These are phyloP conservation scores for Przewalskia tangutica DNA, from an alignment of 257 asterid genomes.

Conservation along the genomic window DNA sequence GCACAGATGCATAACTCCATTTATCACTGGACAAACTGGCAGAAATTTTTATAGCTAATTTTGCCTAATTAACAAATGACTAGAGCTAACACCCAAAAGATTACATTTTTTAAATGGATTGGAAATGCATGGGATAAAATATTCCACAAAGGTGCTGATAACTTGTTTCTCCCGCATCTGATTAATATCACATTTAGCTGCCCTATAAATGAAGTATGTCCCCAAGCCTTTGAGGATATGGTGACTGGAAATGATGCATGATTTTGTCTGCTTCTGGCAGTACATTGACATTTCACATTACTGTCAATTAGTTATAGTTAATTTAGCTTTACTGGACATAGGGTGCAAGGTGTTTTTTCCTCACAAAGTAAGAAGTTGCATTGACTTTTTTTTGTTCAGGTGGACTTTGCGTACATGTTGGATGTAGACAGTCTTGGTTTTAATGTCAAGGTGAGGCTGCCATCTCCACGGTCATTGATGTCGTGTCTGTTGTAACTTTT, in stretches of 20 bases:
- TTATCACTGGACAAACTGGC: background rate
- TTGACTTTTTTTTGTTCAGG: constrained; percentile 34
- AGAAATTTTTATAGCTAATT: background rate
- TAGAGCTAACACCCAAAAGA: background rate
- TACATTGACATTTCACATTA: background rate
- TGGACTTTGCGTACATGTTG: constrained; percentile 70
- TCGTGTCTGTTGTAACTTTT: background rate
- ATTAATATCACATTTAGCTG: background rate
- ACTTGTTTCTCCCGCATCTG: background rate
- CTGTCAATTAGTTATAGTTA: background rate
- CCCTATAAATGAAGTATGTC: background rate
- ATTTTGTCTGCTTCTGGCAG: background rate
- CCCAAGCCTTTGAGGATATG: background rate
- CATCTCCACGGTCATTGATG: background rate
- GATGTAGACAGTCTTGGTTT: constrained; percentile 89
- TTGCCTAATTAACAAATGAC: background rate
- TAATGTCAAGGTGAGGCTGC: constrained; percentile 65
- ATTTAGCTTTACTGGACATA: background rate
- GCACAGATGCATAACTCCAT: background rate
- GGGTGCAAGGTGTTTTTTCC: background rate
- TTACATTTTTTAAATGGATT: background rate
- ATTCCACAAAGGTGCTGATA: background rate
- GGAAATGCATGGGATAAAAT: background rate
- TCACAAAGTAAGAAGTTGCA: background rate
- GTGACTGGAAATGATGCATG: background rate